Percentiles rank a stretch among this genome's conserved stretches.
Conservation (phyloP, 176 grass and related monocot species). For the Poa pratensis region DNA sequence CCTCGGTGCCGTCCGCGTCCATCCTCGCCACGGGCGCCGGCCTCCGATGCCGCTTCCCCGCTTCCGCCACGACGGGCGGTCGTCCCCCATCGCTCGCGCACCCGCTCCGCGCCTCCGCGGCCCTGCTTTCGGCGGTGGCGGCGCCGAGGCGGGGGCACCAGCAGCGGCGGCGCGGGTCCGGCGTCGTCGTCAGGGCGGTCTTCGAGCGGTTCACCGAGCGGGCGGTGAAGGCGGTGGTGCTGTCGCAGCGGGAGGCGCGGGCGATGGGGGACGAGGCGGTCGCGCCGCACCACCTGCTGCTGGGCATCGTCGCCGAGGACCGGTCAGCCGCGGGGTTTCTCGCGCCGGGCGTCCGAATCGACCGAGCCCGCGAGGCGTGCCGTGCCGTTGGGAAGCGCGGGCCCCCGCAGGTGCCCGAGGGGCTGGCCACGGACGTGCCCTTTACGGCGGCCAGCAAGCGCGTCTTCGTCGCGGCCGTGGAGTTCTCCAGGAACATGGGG, state of each 20-base stretch:
- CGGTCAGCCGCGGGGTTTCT: conserved; percentile 67
- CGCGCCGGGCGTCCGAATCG: conserved; percentile 67
- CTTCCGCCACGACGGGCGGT: background rate
- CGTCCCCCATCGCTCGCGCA: conserved; percentile 1
- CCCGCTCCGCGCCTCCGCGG: conserved; percentile 37
- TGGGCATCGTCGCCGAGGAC: conserved; percentile 92
- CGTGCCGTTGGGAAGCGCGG: conserved; percentile 30
- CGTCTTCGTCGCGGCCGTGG: conserved; percentile 72
- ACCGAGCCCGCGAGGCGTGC: conserved; percentile 79
- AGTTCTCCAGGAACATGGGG: conserved; percentile 76
- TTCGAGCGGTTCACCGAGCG: conserved; percentile 96
- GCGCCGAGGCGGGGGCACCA: background rate
- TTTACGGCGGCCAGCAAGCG: conserved; percentile 78
- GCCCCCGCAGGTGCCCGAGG: conserved; percentile 23
- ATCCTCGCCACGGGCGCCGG: conserved; percentile 39
- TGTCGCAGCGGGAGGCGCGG: conserved; percentile 87
- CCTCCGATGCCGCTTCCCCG: conserved; percentile 34
- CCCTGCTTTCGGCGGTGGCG: background rate
- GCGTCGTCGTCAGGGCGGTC: conserved; percentile 57
- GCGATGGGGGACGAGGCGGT: conserved; percentile 75
- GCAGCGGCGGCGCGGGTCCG: background rate
- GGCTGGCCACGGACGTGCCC: conserved; percentile 69
- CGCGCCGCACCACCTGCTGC: conserved; percentile 88
- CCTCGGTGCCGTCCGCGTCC: conserved; percentile 45
- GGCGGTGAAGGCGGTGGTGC: conserved; percentile 77